Conservation (phyloP, 495 filamentous ascomycete species). For the Friedmanniomyces endolithicus region DNA sequence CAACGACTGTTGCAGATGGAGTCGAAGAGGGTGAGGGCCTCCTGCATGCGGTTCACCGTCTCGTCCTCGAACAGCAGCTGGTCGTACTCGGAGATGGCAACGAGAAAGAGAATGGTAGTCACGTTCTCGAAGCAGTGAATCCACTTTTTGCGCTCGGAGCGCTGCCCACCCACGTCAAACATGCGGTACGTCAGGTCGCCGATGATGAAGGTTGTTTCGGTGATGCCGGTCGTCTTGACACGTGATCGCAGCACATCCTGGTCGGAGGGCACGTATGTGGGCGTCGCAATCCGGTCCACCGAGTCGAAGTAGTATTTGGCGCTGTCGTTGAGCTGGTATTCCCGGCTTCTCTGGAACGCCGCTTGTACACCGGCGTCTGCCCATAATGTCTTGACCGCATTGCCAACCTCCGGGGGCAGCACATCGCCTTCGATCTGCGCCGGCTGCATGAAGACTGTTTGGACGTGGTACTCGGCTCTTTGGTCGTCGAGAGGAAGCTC, state of each 20-base stretch:
- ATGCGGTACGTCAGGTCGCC: slow-evolving; percentile 96
- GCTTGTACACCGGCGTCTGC: slow-evolving; percentile 88
- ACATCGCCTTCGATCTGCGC: slow-evolving; percentile 59
- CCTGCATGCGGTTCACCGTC: slow-evolving; percentile 97
- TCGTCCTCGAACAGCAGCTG: slow-evolving; percentile 94
- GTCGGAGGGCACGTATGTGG: slow-evolving; percentile 92
- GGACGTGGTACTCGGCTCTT: slow-evolving; percentile 64
- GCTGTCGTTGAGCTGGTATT: slow-evolving; percentile 97
- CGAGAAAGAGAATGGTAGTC: slow-evolving; percentile 94
- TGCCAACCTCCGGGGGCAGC: slow-evolving; percentile 85
- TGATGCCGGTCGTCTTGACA: slow-evolving; percentile 99
- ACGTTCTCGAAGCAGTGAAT: slow-evolving; percentile 99
- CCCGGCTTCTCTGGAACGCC: slow-evolving; percentile 81
- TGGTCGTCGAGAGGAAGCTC: slow-evolving; percentile 82
- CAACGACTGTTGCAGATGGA: slow-evolving; percentile 98
- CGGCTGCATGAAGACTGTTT: slow-evolving; percentile 35
- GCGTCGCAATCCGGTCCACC: slow-evolving; percentile 78
- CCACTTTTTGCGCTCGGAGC: slow-evolving; percentile 99
- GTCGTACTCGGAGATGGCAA: slow-evolving; percentile 98
- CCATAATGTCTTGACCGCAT: slow-evolving; percentile 87
- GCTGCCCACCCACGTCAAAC: slow-evolving; percentile 98
- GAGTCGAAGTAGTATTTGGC: slow-evolving; percentile 98
- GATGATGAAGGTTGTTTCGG: slow-evolving; percentile 96
- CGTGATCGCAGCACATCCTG: slow-evolving; percentile 95
- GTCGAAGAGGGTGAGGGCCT: slow-evolving; percentile 94